Base-by-base conservation (phyloP, 371 early-diverging fungal species). In the Syncephalastrum contaminatum region DNA sequence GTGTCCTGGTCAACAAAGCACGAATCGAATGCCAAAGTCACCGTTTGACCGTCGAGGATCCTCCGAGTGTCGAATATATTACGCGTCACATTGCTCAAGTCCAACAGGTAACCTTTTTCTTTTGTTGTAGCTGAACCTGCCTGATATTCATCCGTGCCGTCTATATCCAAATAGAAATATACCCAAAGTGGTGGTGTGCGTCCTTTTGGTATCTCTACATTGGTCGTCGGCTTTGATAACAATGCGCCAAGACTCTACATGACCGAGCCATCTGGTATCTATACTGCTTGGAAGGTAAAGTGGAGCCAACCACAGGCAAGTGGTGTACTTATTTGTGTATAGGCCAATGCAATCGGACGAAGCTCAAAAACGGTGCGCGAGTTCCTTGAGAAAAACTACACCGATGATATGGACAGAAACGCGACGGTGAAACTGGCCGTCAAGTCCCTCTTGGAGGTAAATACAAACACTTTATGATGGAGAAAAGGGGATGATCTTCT, bases 231-330 rank as follows among this genome's bases (percentile, higher is more conserved):
- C n/a, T 88, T 92, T 64, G 86, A 90, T 58, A 87, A 89, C 69
- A 85, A 88, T 62, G 81, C 79, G 16, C 98, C 99, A 30, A 88
- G 89, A 67, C 87, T 99, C 58, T 99, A 93, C 83, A 93, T 98
- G 78, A 97, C 99, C 18, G 99, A 99, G 63, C 99, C 99, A 14
- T 96, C 99, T 47, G 99, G 99, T 52, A 99, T 98, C 64, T 99
- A 95, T 75, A 90, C 97, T 52, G 95, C 95, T 62, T 99, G 99
- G 96, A 95, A 93, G 83, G 88, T 83, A 67, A 72, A 67, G 16
- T 64, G 67, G 20, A 4, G 21, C n/a, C 69, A 72, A 12, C 59
- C 16, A 39, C 58, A 30, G 73, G 66, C 39, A 14, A 21, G 44
- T 16, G 44, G 30, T 5, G 40, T 43, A 21, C 43, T 8, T 13